Evolutionary conservation across 2,329 filamentous ascomycete species (phyloP).

Genomic region (Penicillium occitanis): DNA sequence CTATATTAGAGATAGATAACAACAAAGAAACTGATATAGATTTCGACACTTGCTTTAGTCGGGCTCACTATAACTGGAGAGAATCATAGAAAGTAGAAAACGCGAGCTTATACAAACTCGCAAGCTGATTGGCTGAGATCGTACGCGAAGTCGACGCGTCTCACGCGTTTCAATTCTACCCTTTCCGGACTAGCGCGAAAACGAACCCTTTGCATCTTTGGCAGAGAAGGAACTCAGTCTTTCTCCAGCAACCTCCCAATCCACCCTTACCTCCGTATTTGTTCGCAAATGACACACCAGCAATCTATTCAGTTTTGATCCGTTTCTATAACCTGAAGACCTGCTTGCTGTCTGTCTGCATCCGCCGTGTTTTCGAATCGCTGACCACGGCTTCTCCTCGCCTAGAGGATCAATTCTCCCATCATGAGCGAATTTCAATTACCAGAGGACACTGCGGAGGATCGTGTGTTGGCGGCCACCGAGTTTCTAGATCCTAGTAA

Average conservation of each 20-base stretch:
- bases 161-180: constrained; percentile 21
- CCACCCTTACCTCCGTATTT: neutral
- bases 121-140: neutral
- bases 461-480: constrained; percentile 81
- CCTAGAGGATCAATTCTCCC: constrained; percentile 19
- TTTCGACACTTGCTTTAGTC: neutral
- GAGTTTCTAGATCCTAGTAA: constrained; percentile 93
- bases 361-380: neutral
- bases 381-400: constrained; percentile 19
- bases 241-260: neutral
- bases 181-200: constrained; percentile 14
- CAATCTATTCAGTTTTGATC: neutral
- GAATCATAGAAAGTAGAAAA: neutral
- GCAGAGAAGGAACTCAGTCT: neutral
- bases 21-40: neutral
- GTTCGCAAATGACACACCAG: neutral
- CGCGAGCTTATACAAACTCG: neutral
- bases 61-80: neutral
- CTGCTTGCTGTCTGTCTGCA: neutral
- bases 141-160: constrained; percentile 19
- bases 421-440: constrained; percentile 72
- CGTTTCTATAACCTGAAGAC: too few species aligned
- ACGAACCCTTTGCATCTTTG: neutral
- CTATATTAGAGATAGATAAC: neutral
- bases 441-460: constrained; percentile 77